These are phyloP conservation scores for Umbilicus rupestris DNA, from an alignment of 164 flowering plant genomes.

Conservation along the genomic window DNA sequence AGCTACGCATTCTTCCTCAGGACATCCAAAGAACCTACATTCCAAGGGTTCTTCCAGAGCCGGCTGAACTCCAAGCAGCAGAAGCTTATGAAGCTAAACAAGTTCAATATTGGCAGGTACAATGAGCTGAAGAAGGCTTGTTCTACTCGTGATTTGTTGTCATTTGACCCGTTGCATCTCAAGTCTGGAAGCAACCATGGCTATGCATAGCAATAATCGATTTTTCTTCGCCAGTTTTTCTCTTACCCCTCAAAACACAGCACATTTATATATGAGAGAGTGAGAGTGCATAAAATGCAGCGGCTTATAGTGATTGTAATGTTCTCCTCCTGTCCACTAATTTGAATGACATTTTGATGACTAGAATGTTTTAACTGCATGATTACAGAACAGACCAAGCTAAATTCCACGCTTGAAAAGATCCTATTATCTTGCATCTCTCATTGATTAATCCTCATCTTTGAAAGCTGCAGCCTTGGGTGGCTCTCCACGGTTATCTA, in stretches of 20 bases:
- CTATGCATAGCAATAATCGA: background rate
- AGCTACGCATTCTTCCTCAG: slow-evolving; percentile 62
- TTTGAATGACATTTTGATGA: too few relatives aligned
- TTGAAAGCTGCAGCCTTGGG: too few relatives aligned
- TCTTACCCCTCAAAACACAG: background rate
- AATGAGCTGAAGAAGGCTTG: slow-evolving; percentile 30
- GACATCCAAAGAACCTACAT: slow-evolving; percentile 64
- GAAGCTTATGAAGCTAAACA: slow-evolving; percentile 26
- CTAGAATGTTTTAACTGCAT: too few relatives aligned
- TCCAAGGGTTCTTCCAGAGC: slow-evolving; percentile 58
- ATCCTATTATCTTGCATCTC: background rate
- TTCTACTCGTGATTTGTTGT: slow-evolving; percentile 4
- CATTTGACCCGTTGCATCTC: background rate
- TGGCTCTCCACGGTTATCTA: too few relatives aligned
- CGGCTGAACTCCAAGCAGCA: slow-evolving; percentile 46
- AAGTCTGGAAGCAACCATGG: background rate
- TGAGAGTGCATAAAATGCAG: background rate
- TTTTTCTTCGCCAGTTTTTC: background rate
- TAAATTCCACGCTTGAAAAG: background rate
- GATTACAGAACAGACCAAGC: background rate
- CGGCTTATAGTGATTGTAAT: slow-evolving; percentile 1
- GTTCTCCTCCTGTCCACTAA: background rate
- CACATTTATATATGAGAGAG: slow-evolving; percentile 1
- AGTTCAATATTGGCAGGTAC: slow-evolving; percentile 40
- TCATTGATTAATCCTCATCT: too few relatives aligned